Evolutionary conservation across 2,329 filamentous ascomycete genomes (phyloP).

Genomic region (Fusarium humuli): DNA sequence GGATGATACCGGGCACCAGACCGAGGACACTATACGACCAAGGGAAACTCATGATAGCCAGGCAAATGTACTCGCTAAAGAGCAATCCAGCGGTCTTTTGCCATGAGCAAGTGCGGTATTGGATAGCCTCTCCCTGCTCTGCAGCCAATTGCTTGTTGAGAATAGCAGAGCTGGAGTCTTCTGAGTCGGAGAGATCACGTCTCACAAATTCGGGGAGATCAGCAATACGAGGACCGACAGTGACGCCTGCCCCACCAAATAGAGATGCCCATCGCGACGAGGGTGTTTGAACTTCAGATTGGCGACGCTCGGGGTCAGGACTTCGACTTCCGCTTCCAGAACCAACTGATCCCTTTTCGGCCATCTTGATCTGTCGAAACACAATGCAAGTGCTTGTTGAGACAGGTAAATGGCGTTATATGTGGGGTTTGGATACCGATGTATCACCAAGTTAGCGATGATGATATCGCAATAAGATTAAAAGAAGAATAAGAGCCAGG

Average conservation of each 20-base stretch:
- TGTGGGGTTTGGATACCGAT: not conserved
- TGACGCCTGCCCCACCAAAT: conserved; percentile 56
- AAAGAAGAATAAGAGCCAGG: conserved; percentile 13
- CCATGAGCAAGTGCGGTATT: conserved; percentile 95
- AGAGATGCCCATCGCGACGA: conserved; percentile 50
- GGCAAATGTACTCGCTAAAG: conserved; percentile 95
- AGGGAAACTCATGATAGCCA: conserved; percentile 94
- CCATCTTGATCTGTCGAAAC: conserved; percentile 38
- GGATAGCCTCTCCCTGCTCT: conserved; percentile 82
- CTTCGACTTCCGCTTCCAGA: conserved; percentile 26
- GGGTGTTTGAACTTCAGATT: conserved; percentile 28
- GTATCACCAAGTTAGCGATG: not conserved
- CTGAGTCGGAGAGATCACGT: conserved; percentile 54
- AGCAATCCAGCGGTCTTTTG: conserved; percentile 91
- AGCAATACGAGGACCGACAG: conserved; percentile 64
- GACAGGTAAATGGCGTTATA: not conserved
- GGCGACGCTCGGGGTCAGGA: conserved; percentile 43
- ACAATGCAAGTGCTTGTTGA: not conserved
- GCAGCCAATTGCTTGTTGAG: conserved; percentile 77
- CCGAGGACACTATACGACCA: conserved; percentile 92
- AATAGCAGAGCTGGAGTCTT: conserved; percentile 62
- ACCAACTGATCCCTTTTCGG: conserved; percentile 42
- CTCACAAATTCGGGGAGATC: conserved; percentile 55
- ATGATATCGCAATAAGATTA: conserved; percentile 1
- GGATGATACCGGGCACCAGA: conserved; percentile 83